Evolutionary conservation across 306 rosid species (phyloP), one percentile per base, ranked within the genome.

Genomic region (Trifolium fragiferum): DNA sequence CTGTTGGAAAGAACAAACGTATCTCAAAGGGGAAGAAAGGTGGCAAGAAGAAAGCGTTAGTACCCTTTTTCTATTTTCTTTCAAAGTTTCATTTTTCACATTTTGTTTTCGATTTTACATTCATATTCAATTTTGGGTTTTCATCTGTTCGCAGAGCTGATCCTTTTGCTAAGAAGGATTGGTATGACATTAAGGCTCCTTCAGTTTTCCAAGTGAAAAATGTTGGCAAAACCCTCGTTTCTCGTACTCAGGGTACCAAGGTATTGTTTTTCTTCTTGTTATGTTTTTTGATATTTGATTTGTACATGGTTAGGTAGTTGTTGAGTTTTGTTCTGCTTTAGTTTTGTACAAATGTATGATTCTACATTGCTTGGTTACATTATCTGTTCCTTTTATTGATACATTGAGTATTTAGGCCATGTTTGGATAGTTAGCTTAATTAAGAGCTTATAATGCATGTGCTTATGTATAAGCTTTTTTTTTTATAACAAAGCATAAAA

Each of bases 11-110:
- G 84, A 94, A 94, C 84, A 94, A 92, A 92, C 72, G 99, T 41
- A 94, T 94, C 70, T 94, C 99, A 7, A 94, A 94, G 80, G 96
- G 97, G 3, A 94, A 90, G 90, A 94, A 94, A 83, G 99, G 99
- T 68, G 94, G 97, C 80, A 94, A 94, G 92, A 92, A 94, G 96
- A 92, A 94, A 63, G 92, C 97, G 97, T 94, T 10, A 84, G 93
- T 75, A 8, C 19, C 47, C 59, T 3, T 21, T 67, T 73, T 35
- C 27, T 2, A 13, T 15, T 9, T 7, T 2, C 19, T 11, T 10
- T 23, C 7, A 20, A 6, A 46, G 13, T 11, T 33, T 51, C 13
- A 18, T 3, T 62, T 20, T 1, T 66, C n/a, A 10, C 15, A 21
- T 43, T 75, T 10, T 16, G n/a, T 27, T 46, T 5, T 35, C 3